phyloP scores from a whole-genome alignment of 2,329 filamentous ascomycete genomes.

The Didymella glomerata region DNA sequence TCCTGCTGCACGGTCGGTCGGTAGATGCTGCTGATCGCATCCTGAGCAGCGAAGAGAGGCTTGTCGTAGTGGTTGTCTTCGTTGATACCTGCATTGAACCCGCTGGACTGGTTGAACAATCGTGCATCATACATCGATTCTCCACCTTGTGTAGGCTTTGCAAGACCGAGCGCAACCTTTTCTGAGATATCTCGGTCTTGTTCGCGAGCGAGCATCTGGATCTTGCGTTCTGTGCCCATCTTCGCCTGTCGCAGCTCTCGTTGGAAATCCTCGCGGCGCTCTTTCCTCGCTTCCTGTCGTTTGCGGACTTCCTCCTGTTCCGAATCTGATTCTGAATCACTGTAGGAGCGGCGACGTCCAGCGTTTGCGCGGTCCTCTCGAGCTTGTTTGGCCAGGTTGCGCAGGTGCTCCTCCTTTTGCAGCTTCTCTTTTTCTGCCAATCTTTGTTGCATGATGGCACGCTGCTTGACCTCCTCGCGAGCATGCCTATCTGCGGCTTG shows the following conservation, averaged over 20 bases:
- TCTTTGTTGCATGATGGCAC: constrained; percentile 93
- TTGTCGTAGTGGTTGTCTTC: constrained; percentile 98
- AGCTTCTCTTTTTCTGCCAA: constrained; percentile 96
- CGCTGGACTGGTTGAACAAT: constrained; percentile 91
- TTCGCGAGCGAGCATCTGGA: constrained; percentile 92
- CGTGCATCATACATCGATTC: constrained; percentile 98
- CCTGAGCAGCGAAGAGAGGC: constrained; percentile 93
- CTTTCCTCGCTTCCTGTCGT: constrained; percentile 78
- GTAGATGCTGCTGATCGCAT: constrained; percentile 94
- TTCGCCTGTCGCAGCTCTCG: constrained; percentile 89
- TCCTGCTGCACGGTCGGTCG: constrained; percentile 76
- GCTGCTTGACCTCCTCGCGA: constrained; percentile 91
- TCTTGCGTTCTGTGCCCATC: constrained; percentile 91
- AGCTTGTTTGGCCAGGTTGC: constrained; percentile 87
- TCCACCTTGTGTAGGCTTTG: constrained; percentile 89
- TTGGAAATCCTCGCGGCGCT: constrained; percentile 83
- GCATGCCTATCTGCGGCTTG: constrained; percentile 95
- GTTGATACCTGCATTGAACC: constrained; percentile 92
- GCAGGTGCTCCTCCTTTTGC: constrained; percentile 91
- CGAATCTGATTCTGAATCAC: constrained; percentile 54
- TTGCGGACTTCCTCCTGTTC: constrained; percentile 78
- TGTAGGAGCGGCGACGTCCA: constrained; percentile 51
- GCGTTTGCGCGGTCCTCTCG: constrained; percentile 76
- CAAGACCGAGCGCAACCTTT: constrained; percentile 91
- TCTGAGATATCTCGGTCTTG: constrained; percentile 97